Conservation (phyloP, 495 filamentous ascomycete genomes). For the Endocarpon pusillum region DNA sequence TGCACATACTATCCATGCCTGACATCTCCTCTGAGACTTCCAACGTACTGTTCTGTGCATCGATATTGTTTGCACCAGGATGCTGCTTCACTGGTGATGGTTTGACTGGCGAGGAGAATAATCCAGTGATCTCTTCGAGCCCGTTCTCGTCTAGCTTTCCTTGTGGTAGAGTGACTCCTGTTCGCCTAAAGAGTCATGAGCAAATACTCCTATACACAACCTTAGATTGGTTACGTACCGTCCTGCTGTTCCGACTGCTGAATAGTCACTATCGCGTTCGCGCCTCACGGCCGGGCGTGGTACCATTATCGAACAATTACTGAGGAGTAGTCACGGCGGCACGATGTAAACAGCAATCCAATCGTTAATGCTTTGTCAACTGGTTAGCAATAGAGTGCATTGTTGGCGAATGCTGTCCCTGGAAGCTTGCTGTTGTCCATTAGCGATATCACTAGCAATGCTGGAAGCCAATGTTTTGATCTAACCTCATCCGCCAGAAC, state of each 20-base stretch:
- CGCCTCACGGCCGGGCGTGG: slow-evolving; percentile 26
- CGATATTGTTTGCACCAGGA: slow-evolving; percentile 6
- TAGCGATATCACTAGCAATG: too few species aligned
- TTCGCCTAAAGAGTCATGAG: slow-evolving; percentile 37
- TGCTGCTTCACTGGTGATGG: slow-evolving; percentile 28
- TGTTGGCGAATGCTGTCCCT: too few species aligned
- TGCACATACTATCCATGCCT: slow-evolving; percentile 22
- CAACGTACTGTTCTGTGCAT: slow-evolving; percentile 15
- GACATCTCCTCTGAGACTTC: slow-evolving; percentile 26
- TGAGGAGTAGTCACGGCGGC: too few species aligned
- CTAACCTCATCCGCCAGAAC: too few species aligned
- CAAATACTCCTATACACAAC: not conserved
- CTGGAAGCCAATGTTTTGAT: too few species aligned
- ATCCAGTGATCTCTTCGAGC: slow-evolving; percentile 64
- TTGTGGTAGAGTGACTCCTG: slow-evolving; percentile 67
- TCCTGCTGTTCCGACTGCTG: slow-evolving; percentile 45
- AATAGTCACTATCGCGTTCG: slow-evolving; percentile 41
- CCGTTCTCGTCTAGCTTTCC: slow-evolving; percentile 80
- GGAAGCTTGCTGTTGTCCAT: too few species aligned
- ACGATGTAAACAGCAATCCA: too few species aligned
- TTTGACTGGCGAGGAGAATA: slow-evolving; percentile 80
- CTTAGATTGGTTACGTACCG: slow-evolving; percentile 26
- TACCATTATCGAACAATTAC: too few species aligned
- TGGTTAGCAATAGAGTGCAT: too few species aligned
- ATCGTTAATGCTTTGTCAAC: too few species aligned